These are phyloP conservation scores for Boletus tomentosulus DNA, from an alignment of 768 basidiomycete species.

Conservation along the genomic window DNA sequence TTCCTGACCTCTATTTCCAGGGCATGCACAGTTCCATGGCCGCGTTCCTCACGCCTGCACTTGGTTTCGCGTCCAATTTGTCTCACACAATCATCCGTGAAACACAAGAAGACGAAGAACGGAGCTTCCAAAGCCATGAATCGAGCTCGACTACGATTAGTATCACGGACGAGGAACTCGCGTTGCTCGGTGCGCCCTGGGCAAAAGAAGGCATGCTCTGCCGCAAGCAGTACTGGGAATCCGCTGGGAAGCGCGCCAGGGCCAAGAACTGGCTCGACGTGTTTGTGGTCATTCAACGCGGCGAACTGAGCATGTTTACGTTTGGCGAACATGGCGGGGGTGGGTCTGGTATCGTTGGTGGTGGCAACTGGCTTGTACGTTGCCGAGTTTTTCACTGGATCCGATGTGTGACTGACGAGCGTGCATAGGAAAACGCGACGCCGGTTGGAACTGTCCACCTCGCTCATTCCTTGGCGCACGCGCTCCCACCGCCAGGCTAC, in stretches of 20 bases:
- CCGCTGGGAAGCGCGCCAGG: constrained; percentile 74
- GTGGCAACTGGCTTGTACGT: constrained; percentile 97
- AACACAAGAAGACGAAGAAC: constrained; percentile 81
- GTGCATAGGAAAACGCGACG: constrained; percentile 73
- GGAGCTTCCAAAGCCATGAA: constrained; percentile 60
- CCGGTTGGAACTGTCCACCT: constrained; percentile 80
- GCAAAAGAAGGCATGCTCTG: constrained; percentile 97
- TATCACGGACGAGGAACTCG: constrained; percentile 93
- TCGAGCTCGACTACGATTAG: constrained; percentile 73
- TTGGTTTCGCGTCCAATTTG: constrained; percentile 96
- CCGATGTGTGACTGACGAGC: constrained; percentile 7
- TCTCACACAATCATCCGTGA: constrained; percentile 96
- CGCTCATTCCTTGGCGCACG: constrained; percentile 83
- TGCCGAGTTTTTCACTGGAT: background rate
- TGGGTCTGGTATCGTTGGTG: constrained; percentile 70
- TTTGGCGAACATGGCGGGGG: constrained; percentile 78
- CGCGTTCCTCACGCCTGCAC: constrained; percentile 72
- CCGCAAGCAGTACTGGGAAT: constrained; percentile 94
- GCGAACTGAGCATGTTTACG: constrained; percentile 92
- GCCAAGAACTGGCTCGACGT: constrained; percentile 92
- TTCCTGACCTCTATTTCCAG: constrained; percentile 31
- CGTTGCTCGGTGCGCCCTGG: constrained; percentile 94
- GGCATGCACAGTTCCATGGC: constrained; percentile 59
- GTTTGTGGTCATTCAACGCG: constrained; percentile 93
- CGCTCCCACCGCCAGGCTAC: constrained; percentile 89